Evolutionary conservation across 2,329 filamentous ascomycete species (phyloP).

Genomic region (Botryotinia narcissicola): DNA sequence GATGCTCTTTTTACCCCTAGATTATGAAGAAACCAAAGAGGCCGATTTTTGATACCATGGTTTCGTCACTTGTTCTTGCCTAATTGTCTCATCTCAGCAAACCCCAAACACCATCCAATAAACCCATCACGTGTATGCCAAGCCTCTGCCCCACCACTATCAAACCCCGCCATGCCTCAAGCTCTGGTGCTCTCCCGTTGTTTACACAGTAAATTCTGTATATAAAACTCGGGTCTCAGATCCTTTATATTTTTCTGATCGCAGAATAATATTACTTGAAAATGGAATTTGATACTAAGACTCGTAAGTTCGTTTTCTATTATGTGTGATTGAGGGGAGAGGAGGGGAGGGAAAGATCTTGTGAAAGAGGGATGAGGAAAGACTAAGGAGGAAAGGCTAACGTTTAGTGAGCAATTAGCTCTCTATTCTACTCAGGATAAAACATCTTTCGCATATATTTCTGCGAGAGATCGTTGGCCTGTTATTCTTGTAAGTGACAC

Average conservation of each 20-base stretch:
- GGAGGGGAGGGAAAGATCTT: neutral
- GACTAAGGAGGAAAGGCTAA: neutral
- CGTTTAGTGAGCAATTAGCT: conserved; percentile 47
- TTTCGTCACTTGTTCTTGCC: neutral
- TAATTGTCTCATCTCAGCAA: neutral
- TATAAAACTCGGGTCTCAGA: neutral
- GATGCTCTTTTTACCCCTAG: neutral
- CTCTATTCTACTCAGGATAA: conserved; percentile 77
- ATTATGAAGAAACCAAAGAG: neutral
- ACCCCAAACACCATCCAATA: neutral
- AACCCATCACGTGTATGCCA: conserved; percentile 6
- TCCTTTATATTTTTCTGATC: neutral
- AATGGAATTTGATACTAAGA: conserved; percentile 76
- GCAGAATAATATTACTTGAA: conserved; percentile 12
- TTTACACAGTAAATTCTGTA: neutral
- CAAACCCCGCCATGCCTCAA: conserved; percentile 14
- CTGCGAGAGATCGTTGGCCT: conserved; percentile 86
- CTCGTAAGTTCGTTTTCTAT: conserved; percentile 51
- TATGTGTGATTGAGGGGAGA: neutral
- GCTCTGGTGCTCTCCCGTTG: neutral
- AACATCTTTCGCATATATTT: conserved; percentile 82
- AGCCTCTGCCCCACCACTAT: conserved; percentile 12
- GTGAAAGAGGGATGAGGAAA: neutral
- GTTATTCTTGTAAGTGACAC: conserved; percentile 69
- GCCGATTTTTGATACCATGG: neutral